phyloP scores from a whole-genome alignment of 441 rosid genomes.

The Erysimum cheiri region DNA sequence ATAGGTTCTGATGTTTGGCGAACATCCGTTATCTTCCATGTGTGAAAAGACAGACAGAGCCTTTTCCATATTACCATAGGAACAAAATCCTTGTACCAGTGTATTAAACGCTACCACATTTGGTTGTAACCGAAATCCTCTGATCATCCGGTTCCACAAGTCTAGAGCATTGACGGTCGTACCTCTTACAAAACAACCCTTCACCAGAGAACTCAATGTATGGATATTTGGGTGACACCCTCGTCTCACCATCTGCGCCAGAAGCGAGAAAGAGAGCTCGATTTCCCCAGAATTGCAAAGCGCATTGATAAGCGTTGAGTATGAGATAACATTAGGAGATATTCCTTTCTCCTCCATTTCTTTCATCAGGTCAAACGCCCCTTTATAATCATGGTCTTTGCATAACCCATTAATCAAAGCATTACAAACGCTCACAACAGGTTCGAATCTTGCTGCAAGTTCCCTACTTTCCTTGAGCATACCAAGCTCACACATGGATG shows the following conservation, averaged over 20 bases:
- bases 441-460: slow-evolving; percentile 59
- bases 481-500: slow-evolving; percentile 78
- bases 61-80: slow-evolving; percentile 53
- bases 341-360: slow-evolving; percentile 62
- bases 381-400: slow-evolving; percentile 52
- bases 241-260: slow-evolving; percentile 69
- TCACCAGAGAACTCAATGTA: slow-evolving; percentile 73
- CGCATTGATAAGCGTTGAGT: slow-evolving; percentile 66
- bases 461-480: slow-evolving; percentile 73
- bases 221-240: slow-evolving; percentile 73
- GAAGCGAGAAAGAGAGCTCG: slow-evolving; percentile 65
- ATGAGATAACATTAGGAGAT: slow-evolving; percentile 75
- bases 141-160: slow-evolving; percentile 63
- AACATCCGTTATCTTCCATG: slow-evolving; percentile 65
- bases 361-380: slow-evolving; percentile 55
- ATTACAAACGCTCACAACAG: slow-evolving; percentile 65
- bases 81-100: slow-evolving; percentile 72
- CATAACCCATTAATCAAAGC: slow-evolving; percentile 77
- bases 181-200: slow-evolving; percentile 67
- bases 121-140: slow-evolving; percentile 55
- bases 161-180: slow-evolving; percentile 58
- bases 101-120: slow-evolving; percentile 71
- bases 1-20: slow-evolving; percentile 67
- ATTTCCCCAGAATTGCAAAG: slow-evolving; percentile 58
- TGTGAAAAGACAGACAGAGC: slow-evolving; percentile 57